These are phyloP conservation scores for Mycena polygramma DNA, from an alignment of 768 basidiomycete species.

Conservation along the genomic window DNA sequence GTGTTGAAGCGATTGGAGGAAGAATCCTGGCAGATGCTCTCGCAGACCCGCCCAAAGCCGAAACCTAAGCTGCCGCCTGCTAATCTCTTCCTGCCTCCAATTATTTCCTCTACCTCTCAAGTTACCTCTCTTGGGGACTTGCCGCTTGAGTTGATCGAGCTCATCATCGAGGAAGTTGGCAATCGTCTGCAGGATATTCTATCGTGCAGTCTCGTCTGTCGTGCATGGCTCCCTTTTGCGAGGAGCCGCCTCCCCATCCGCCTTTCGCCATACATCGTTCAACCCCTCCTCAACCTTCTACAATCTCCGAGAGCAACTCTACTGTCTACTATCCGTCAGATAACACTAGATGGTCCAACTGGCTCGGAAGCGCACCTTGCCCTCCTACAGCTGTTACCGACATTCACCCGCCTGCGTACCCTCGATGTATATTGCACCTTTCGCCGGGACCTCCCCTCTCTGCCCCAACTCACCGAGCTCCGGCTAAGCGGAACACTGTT, in stretches of 20 bases:
- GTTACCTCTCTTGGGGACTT: background rate
- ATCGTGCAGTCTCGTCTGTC: constrained; percentile 7
- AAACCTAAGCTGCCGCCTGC: too few species aligned
- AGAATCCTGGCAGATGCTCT: too few species aligned
- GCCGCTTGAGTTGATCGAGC: background rate
- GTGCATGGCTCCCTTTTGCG: constrained; percentile 11
- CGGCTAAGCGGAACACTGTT: background rate
- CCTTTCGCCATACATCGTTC: background rate
- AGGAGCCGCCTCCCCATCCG: background rate
- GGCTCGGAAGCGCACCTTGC: background rate
- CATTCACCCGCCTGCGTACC: background rate
- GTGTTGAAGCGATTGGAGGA: too few species aligned
- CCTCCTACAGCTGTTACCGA: background rate
- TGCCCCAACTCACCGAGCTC: background rate
- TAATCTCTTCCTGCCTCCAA: too few species aligned
- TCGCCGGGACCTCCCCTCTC: background rate
- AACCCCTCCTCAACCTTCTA: background rate
- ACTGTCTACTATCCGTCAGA: background rate
- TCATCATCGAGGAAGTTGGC: background rate
- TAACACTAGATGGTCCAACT: background rate
- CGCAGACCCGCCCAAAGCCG: too few species aligned
- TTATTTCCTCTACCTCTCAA: too few species aligned
- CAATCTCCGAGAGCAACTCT: background rate
- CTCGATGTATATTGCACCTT: background rate
- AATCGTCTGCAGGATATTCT: background rate